Evolutionary conservation across 768 basidiomycete species (phyloP).

Genomic region (Mycena galericulata): DNA sequence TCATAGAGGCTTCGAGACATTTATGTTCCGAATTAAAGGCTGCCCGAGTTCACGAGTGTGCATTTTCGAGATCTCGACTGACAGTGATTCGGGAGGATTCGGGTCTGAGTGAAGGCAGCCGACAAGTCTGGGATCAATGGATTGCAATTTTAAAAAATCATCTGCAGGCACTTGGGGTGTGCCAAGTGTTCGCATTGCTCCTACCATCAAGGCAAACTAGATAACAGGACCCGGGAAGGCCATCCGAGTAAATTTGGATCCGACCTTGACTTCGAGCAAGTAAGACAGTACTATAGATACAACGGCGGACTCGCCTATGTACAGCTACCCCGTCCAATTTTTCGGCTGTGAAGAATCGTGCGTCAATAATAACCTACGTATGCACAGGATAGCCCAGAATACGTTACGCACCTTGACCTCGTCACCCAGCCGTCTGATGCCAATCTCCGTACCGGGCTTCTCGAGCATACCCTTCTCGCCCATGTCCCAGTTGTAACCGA

Average conservation of each 20-base stretch:
- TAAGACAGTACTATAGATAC: conserved; percentile 25
- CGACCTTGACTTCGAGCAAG: too few relatives aligned
- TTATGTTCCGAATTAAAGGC: conserved; percentile 24
- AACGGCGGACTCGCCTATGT: conserved; percentile 33
- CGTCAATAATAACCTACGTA: not conserved
- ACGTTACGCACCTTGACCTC: conserved; percentile 83
- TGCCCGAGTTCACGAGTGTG: conserved; percentile 24
- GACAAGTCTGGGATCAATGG: too few relatives aligned
- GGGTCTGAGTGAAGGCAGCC: too few relatives aligned
- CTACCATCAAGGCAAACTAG: too few relatives aligned
- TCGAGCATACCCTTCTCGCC: conserved; percentile 79
- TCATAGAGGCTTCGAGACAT: conserved; percentile 36
- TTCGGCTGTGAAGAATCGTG: conserved; percentile 39
- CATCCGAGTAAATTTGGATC: too few relatives aligned
- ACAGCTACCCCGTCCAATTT: conserved; percentile 40
- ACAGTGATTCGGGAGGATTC: conserved; percentile 12
- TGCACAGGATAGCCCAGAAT: not conserved
- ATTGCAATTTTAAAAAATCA: too few relatives aligned
- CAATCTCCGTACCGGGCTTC: conserved; percentile 70
- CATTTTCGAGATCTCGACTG: conserved; percentile 21
- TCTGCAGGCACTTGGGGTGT: too few relatives aligned
- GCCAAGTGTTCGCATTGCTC: too few relatives aligned
- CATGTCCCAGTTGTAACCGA: conserved; percentile 92
- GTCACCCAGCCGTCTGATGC: conserved; percentile 74
- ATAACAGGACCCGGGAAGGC: too few relatives aligned